phyloP scores from a whole-genome alignment of 2,329 filamentous ascomycete genomes.

The Lachnellula suecica region DNA sequence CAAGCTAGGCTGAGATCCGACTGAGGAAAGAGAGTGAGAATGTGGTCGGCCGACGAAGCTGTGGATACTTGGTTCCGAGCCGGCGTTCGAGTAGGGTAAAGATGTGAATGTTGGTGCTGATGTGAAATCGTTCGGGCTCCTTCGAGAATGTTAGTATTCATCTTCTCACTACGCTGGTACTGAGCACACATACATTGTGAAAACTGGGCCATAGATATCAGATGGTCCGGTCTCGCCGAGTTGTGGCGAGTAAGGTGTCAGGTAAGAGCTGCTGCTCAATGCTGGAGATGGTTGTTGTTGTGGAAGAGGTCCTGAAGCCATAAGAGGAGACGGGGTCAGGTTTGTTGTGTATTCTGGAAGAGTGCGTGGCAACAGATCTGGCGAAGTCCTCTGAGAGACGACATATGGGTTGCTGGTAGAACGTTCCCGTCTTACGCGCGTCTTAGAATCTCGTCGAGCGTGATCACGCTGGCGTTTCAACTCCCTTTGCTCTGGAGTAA shows the following conservation, averaged over 20 bases:
- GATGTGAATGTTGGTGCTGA: slow-evolving; percentile 23
- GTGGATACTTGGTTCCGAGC: slow-evolving; percentile 23
- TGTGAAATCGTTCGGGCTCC: slow-evolving; percentile 27
- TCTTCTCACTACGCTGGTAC: not conserved
- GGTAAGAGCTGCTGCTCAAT: slow-evolving; percentile 26
- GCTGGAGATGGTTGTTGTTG: slow-evolving; percentile 22
- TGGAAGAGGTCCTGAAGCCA: slow-evolving; percentile 26
- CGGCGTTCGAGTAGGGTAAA: slow-evolving; percentile 27
- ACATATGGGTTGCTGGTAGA: slow-evolving; percentile 34
- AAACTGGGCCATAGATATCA: slow-evolving; percentile 32
- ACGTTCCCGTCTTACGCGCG: slow-evolving; percentile 48
- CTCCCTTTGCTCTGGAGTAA: slow-evolving; percentile 61
- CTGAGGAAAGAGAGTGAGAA: slow-evolving; percentile 28
- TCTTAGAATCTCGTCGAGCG: slow-evolving; percentile 57
- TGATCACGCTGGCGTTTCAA: slow-evolving; percentile 61
- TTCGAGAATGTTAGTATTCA: slow-evolving; percentile 6
- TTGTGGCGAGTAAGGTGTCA: slow-evolving; percentile 29
- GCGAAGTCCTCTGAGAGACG: slow-evolving; percentile 30
- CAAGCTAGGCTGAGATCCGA: slow-evolving; percentile 27
- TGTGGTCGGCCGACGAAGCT: slow-evolving; percentile 30
- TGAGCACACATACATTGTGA: slow-evolving; percentile 28
- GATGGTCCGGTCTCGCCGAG: slow-evolving; percentile 21
- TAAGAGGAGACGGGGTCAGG: slow-evolving; percentile 31
- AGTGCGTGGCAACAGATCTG: slow-evolving; percentile 31
- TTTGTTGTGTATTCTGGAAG: slow-evolving; percentile 29